Conservation (phyloP, 2,329 filamentous ascomycete species). For the Teratosphaeria epicoccoides region DNA sequence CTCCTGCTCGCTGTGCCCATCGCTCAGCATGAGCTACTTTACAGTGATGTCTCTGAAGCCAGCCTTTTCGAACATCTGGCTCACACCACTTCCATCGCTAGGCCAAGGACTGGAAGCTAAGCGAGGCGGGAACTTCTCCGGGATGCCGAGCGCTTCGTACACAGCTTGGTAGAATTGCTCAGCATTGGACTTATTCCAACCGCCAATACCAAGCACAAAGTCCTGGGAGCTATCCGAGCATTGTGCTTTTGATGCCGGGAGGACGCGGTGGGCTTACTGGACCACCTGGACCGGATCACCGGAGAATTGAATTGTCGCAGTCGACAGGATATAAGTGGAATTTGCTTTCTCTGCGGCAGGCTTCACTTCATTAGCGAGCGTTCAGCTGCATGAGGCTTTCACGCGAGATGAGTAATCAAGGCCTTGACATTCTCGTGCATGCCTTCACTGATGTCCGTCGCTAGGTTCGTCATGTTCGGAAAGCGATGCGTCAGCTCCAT, state of each 20-base stretch:
- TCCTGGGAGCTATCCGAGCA: not conserved
- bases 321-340: not conserved
- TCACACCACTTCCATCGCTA: not conserved
- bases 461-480: not conserved
- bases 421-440: not conserved
- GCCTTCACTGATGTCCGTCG: not conserved
- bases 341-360: not conserved
- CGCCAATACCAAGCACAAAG: not conserved
- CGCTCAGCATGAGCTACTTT: not conserved
- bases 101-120: not conserved
- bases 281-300: not conserved
- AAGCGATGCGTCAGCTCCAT: not conserved
- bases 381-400: not conserved
- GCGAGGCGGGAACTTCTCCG: not conserved
- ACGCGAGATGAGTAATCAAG: not conserved
- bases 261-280: not conserved
- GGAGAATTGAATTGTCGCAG: not conserved
- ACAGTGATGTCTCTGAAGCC: not conserved
- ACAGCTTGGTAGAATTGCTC: not conserved
- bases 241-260: not conserved
- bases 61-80: not conserved
- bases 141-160: not conserved
- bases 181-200: not conserved
- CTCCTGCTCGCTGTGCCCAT: not conserved
- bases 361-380: not conserved